Base-by-base conservation (phyloP, 345 rosid genomes). In the Murraya koenigii region DNA sequence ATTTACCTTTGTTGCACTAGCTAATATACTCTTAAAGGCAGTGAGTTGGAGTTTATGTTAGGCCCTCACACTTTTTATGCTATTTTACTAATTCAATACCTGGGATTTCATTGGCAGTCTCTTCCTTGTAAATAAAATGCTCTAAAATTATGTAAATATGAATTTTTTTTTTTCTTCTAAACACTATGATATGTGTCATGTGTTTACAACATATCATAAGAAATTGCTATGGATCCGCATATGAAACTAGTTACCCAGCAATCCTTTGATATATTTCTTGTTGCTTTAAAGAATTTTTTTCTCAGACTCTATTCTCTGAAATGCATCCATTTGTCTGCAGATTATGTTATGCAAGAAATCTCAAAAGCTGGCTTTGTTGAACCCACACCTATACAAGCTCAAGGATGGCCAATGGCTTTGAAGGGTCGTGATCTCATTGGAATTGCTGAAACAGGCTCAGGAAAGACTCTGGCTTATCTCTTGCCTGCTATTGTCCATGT, bases 361-460 rank as follows among this genome's bases (percentile, higher is more conserved):
- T 79, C 85, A 55, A 97, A 91, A 88, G 94, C 99, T 73, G 99
- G 99, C 66, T 97, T 97, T 85, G 85, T 86, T 35, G 98, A 94
- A 74, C 99, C 99, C 66, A 97, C 98, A 11, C 90, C 99, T 47
- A 97, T 97, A 81, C 99, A 97, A 84, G 84, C 99, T 76, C 99
- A 97, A 80, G 98, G 99, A n/a, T 97, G 98, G 99, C 99, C 99
- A 75, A 97, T 97, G 99, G 99, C 99, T 41, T 87, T 94, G 81
- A 93, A 85, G 79, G 99, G 99, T 10, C 97, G 99, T 75, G 99
- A 94, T 83, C 97, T 94, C 39, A 88, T 94, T 39, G 99, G 99
- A 76, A 94, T 94, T 83, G 99, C 98, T 63, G 99, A 94, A 88
- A 97, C 99, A 14, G 99, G 99, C 11, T 94, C 98, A 9, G 99